These are phyloP conservation scores for Carex arenaria DNA, from an alignment of 202 grass and related monocot species.

Conservation along the genomic window DNA sequence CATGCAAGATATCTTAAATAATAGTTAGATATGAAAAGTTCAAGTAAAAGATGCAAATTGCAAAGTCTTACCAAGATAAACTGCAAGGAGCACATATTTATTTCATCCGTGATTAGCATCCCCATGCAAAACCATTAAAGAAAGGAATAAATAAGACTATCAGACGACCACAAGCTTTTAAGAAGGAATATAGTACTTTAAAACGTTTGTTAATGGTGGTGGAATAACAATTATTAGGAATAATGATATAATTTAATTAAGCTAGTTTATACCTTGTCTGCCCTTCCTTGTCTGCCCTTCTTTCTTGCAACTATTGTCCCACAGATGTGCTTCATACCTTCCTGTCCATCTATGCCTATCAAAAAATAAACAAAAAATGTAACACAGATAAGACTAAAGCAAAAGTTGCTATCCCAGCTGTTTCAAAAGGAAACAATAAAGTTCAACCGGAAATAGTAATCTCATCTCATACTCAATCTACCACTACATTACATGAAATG, in stretches of 20 bases:
- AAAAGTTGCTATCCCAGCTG: slow-evolving; percentile 15
- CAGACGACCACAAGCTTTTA: neutral
- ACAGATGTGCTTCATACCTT: slow-evolving; percentile 93
- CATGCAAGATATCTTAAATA: slow-evolving; percentile 2
- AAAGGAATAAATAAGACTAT: neutral
- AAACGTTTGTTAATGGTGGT: neutral
- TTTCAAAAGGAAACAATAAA: slow-evolving; percentile 3
- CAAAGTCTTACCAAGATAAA: slow-evolving; percentile 79
- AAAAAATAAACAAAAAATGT: slow-evolving; percentile 5
- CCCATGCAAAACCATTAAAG: slow-evolving; percentile 18
- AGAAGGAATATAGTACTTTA: neutral
- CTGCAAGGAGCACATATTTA: slow-evolving; percentile 36
- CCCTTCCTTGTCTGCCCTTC: slow-evolving; percentile 97
- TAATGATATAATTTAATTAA: slow-evolving; percentile 1
- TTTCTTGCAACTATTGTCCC: slow-evolving; percentile 99
- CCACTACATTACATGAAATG: neutral
- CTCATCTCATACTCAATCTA: neutral
- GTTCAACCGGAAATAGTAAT: slow-evolving; percentile 4
- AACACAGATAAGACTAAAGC: neutral
- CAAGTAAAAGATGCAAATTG: neutral
- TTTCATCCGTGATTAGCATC: slow-evolving; percentile 17
- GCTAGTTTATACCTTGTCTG: slow-evolving; percentile 62
- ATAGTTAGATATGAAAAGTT: neutral
- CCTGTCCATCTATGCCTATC: slow-evolving; percentile 97
- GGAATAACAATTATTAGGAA: neutral